Percentiles rank a stretch among this genome's conserved stretches.
phyloP scores from a whole-genome alignment of 2,329 filamentous ascomycete species.

The Cercospora nicotianae region DNA sequence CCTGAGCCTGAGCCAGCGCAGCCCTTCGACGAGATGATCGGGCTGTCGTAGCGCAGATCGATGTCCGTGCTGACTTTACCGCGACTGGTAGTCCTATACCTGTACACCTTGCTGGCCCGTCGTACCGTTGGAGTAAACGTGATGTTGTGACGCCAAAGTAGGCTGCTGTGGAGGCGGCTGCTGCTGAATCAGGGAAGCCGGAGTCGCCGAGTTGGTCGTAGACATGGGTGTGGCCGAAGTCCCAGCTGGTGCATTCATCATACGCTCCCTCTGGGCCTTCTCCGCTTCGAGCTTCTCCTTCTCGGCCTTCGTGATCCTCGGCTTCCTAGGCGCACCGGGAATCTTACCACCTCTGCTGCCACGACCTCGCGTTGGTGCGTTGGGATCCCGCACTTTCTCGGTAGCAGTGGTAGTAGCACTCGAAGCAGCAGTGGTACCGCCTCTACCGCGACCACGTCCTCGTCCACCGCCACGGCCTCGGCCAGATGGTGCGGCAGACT shows the following conservation, averaged over 20 bases:
- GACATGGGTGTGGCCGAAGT: background rate
- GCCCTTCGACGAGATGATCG: background rate
- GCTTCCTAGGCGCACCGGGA: slow-evolving; percentile 73
- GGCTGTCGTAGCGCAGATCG: background rate
- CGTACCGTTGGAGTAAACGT: slow-evolving; percentile 3
- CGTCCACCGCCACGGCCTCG: slow-evolving; percentile 44
- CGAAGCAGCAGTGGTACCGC: slow-evolving; percentile 48
- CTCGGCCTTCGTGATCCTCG: slow-evolving; percentile 82
- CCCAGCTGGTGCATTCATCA: slow-evolving; percentile 35
- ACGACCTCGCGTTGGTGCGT: slow-evolving; percentile 41
- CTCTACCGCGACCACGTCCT: slow-evolving; percentile 57
- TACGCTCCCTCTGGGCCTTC: slow-evolving; percentile 70
- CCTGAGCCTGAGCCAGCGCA: background rate
- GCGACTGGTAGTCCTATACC: background rate
- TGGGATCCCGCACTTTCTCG: slow-evolving; percentile 30
- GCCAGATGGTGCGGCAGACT: slow-evolving; percentile 30
- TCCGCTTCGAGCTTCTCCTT: slow-evolving; percentile 78
- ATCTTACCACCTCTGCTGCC: slow-evolving; percentile 67
- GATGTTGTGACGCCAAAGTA: background rate
- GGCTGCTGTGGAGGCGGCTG: background rate
- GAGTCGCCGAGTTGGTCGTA: slow-evolving; percentile 8
- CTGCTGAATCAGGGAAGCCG: background rate
- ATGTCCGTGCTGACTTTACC: background rate
- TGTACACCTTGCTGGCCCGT: slow-evolving; percentile 3
- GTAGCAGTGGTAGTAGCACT: slow-evolving; percentile 38